Conservation (phyloP, 331 rosid genomes). For the Quercus tomentella region DNA sequence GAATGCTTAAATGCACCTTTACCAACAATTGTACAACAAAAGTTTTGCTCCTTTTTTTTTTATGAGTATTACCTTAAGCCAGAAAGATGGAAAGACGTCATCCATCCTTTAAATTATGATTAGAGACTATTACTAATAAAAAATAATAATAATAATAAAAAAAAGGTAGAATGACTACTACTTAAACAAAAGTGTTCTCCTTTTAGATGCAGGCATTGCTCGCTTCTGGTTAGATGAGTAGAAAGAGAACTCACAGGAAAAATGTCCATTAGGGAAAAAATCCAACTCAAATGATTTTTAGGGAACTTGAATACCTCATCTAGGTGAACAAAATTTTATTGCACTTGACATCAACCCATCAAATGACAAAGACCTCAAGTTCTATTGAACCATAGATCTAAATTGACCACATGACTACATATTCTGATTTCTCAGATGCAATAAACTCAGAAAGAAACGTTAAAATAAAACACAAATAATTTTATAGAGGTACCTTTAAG, state of each 20-base stretch:
- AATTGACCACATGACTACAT: neutral
- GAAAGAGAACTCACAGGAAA: neutral
- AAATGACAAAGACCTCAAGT: neutral
- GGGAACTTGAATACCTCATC: neutral
- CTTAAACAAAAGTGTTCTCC: neutral
- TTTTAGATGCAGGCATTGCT: neutral
- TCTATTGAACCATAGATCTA: neutral
- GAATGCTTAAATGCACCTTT: too few species aligned
- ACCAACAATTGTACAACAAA: neutral
- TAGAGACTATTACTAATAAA: neutral
- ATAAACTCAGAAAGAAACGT: conserved; percentile 5
- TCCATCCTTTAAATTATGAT: neutral
- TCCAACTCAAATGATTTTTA: neutral
- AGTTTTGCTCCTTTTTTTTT: neutral
- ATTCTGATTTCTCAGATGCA: neutral
- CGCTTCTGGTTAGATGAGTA: neutral
- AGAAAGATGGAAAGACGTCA: neutral
- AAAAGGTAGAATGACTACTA: neutral
- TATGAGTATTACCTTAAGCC: neutral
- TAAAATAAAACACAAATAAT: neutral
- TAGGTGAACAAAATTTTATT: neutral
- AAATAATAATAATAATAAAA: too few species aligned
- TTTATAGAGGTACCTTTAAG: conserved; percentile 56
- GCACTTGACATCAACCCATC: neutral
- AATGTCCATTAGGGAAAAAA: neutral